Evolutionary conservation across 1,284 basidiomycete genomes (phyloP), one percentile per base, ranked within the genome.

Genomic region (Anthracocystis walkeri): DNA sequence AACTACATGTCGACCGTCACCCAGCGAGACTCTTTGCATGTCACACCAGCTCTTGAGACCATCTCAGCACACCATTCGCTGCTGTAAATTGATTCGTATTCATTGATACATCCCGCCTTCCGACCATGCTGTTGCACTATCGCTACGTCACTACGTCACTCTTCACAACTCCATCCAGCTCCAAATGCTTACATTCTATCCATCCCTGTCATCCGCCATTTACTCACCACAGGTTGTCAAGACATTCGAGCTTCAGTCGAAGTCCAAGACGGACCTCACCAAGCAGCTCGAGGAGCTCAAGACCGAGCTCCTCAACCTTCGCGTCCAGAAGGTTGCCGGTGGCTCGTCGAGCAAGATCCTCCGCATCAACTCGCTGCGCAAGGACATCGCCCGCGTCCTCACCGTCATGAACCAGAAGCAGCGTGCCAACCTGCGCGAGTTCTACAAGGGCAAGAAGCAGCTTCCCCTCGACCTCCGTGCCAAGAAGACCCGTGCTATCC

Each of bases 331-430:
- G 90, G 94, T 97, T 86, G 94, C 94, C 79, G 95, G 95, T 86
- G 95, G 95, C 66, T 93, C 93, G 82, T 92, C 95, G 68, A 92
- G 93, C 78, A 99, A 99, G 89, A 90, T 99, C 84, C 74, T 66
- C 33, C 57, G 68, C 85, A 99, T 96, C 88, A 92, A 93, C 88
- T 90, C 93, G 81, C 93, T 97, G 87, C 95, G 97, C 90, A 99
- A 99, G 89, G 96, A 94, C 81, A 95, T 99, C 85, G 97, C 97
- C 77, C 94, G 97, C 73, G 96, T 99, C 79, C 88, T 98, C 88
- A 99, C 97, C 55, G 95, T 99, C 83, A 96, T 93, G 89, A 98
- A 97, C 92, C 92, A 94, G 87, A 99, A 99, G 89, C 91, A 92
- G 85, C 93, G 97, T 83, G 91, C 94, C 88, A 95, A 96, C 89